Conservation (phyloP, 345 rosid genomes). For the Eutrema japonicum region DNA sequence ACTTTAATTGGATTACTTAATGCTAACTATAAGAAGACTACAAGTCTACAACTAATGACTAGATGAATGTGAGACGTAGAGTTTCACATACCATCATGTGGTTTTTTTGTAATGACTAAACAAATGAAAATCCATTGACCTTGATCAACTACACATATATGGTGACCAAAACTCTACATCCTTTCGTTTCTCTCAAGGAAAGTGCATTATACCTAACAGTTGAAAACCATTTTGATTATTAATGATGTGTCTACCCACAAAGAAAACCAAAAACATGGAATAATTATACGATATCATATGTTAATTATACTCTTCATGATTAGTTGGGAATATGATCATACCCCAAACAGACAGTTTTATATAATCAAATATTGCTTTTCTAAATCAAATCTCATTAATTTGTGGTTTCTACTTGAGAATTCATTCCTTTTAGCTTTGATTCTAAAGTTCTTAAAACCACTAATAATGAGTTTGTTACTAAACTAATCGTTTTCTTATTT, state of each 20-base stretch:
- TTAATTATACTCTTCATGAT: slow-evolving; percentile 39
- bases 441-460: slow-evolving; percentile 44
- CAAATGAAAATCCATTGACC: not conserved
- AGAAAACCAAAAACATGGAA: slow-evolving; percentile 7
- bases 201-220: slow-evolving; percentile 5
- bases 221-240: slow-evolving; percentile 23
- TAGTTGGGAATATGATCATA: slow-evolving; percentile 43
- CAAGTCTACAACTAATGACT: too few relatives aligned
- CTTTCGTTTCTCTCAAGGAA: not conserved
- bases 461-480: slow-evolving; percentile 35
- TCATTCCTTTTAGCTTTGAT: slow-evolving; percentile 38
- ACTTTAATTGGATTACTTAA: too few relatives aligned
- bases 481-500: slow-evolving; percentile 37
- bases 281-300: slow-evolving; percentile 19
- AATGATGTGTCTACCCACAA: slow-evolving; percentile 15
- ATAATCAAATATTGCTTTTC: slow-evolving; percentile 24
- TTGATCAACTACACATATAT: slow-evolving; percentile 13
- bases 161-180: slow-evolving; percentile 6
- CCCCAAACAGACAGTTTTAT: slow-evolving; percentile 35
- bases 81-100: too few relatives aligned
- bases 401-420: slow-evolving; percentile 16
- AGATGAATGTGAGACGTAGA: too few relatives aligned
- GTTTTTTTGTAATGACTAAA: too few relatives aligned
- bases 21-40: too few relatives aligned
- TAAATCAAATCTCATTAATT: slow-evolving; percentile 25